Evolutionary conservation across 1,284 basidiomycete genomes (phyloP), one percentile per base, ranked within the genome.

Genomic region (Pseudozyma thailandica): DNA sequence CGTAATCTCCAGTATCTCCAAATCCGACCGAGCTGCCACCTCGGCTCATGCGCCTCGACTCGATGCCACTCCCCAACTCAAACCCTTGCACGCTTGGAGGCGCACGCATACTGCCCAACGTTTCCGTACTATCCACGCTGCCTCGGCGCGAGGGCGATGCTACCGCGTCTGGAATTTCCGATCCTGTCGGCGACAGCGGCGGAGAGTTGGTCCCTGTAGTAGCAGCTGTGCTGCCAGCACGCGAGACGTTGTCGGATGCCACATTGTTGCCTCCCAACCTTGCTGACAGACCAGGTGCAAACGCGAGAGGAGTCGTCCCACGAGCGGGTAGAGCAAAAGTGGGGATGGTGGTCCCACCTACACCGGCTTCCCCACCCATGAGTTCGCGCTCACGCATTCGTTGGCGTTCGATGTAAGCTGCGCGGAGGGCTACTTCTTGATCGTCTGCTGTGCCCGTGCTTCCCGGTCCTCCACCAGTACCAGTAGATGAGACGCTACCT

Each of bases 281-380:
- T 9, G 66, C 60, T 6, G 68, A 66, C 25, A 73, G 54, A 21
- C 64, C 59, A 23, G 75, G 55, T 28, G 62, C 61, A 33, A 69
- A 72, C 21, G 63, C 57, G 23, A 60, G 52, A 12, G 72, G 64
- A 1, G 74, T 66, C 20, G 51, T 38, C 16, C 62, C 61, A 37
- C 60, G 50, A 13, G 69, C 55, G 4, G 70, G 70, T 2, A 64
- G 53, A 4, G 38, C 35, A 41, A 72, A 72, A n/a, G 45, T 52
- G 23, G 70, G 64, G 21, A 68, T 54, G 10, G 64, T 68, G 15
- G 59, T 63, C 1, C 75, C 77, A 13, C 77, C 79, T 1, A 79
- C 74, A n/a, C 78, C 79, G 0, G 73, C 63, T 43, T 81, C 78
- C 8, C 77, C 77, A 1, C 78, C 78, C 50, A 68, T 45, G n/a